Evolutionary conservation across 495 filamentous ascomycete species (phyloP).

Genomic region (Daldinia concentrica): DNA sequence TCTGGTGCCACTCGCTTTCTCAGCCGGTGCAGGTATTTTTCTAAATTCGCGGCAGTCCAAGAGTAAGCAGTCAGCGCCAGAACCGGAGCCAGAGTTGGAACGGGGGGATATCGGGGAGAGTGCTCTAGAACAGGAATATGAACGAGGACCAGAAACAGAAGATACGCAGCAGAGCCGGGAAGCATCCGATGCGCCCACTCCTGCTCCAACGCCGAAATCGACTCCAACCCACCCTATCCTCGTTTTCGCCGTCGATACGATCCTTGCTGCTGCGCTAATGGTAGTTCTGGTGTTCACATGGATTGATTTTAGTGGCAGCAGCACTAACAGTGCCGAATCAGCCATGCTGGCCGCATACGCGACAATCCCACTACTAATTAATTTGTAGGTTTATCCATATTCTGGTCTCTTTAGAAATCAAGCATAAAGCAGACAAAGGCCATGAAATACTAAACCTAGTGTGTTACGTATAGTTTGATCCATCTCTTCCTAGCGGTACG

Average conservation of each 20-base stretch:
- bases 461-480: slow-evolving; percentile 40
- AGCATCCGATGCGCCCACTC: slow-evolving; percentile 1
- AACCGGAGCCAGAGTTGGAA: slow-evolving; percentile 20
- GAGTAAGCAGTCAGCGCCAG: slow-evolving; percentile 15
- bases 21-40: slow-evolving; percentile 43
- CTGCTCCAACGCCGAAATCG: slow-evolving; percentile 9
- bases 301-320: slow-evolving; percentile 38
- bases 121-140: slow-evolving; percentile 9
- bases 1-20: slow-evolving; percentile 52
- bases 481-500: slow-evolving; percentile 53
- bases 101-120: slow-evolving; percentile 32
- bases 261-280: slow-evolving; percentile 50
- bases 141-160: slow-evolving; percentile 18
- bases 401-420: neutral
- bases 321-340: slow-evolving; percentile 37
- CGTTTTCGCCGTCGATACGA: slow-evolving; percentile 50
- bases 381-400: slow-evolving; percentile 47
- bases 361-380: slow-evolving; percentile 52
- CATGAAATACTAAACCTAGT: slow-evolving; percentile 8
- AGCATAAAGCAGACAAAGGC: neutral
- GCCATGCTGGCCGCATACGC: slow-evolving; percentile 54
- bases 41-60: slow-evolving; percentile 36
- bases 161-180: slow-evolving; percentile 4
- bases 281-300: slow-evolving; percentile 54
- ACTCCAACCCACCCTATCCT: slow-evolving; percentile 46